Percentiles rank a stretch among this genome's conserved stretches.
These are phyloP conservation scores for thale cress (Arabidopsis thaliana) DNA, from an alignment of 345 rosid genomes.

Conservation along the genomic window DNA sequence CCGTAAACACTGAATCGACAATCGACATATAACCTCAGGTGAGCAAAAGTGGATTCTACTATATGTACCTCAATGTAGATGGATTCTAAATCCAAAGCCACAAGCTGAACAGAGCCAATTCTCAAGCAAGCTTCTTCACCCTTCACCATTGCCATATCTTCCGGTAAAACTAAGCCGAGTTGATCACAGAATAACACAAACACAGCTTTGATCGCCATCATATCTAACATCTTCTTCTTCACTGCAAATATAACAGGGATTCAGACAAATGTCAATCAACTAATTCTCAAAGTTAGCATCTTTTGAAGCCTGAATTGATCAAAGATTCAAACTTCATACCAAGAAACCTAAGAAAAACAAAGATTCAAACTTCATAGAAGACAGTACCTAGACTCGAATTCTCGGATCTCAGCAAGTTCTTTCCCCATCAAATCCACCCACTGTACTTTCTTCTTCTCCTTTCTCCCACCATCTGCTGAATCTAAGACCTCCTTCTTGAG, in stretches of 20 bases:
- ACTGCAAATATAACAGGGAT: conserved; percentile 43
- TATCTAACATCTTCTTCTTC: conserved; percentile 56
- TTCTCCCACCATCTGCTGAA: conserved; percentile 38
- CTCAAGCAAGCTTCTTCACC: conserved; percentile 29
- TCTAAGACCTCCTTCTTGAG: conserved; percentile 51
- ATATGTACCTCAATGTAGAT: conserved; percentile 43
- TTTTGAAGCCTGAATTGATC: conserved; percentile 1
- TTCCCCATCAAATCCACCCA: conserved; percentile 85
- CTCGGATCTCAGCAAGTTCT: conserved; percentile 77
- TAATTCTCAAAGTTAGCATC: neutral
- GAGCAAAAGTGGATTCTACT: conserved; percentile 36
- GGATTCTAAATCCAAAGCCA: conserved; percentile 21
- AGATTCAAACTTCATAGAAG: neutral
- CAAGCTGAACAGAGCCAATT: conserved; percentile 20
- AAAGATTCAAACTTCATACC: conserved; percentile 18
- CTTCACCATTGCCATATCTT: conserved; percentile 19
- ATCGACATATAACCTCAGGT: conserved; percentile 27
- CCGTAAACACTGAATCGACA: neutral
- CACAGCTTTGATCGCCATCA: conserved; percentile 52
- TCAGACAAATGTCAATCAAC: conserved; percentile 21
- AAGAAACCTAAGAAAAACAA: neutral
- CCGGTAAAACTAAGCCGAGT: neutral
- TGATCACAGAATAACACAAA: conserved; percentile 63
- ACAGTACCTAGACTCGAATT: conserved; percentile 71
- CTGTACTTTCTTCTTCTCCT: conserved; percentile 66